Evolutionary conservation across 441 rosid genomes (phyloP), one percentile per base, ranked within the genome.

Genomic region (Capsella rubella): DNA sequence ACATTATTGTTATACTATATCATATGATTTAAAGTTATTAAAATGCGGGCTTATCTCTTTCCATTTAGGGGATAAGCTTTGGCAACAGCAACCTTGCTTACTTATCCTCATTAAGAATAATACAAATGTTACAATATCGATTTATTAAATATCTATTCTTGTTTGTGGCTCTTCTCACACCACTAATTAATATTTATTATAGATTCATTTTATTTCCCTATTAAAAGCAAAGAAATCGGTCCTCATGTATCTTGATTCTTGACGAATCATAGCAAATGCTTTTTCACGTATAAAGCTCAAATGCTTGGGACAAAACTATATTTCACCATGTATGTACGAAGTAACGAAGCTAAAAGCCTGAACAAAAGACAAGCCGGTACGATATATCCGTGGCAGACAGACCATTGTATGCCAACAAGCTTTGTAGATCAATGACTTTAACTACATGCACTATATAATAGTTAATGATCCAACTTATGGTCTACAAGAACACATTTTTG

Each of bases 31-130:
- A 69, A 62, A 34, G 56, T 27, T 53, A 45, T 45, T 0, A 76
- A 76, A 76, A 50, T 75, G 79, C 69, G 74, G 50, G 75, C 71
- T 76, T 76, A 76, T 69, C 75, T 69, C 45, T 70, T 71, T 70
- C 76, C 76, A 70, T 71, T 76, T 71, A 64, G 45, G 45, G 80
- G 80, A 77, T 77, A 77, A 77, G 80, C 76, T 71, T 71, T 32
- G 72, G 62, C 50, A 65, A 77, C 35, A 58, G 35, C 63, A 65
- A 71, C 8, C 34, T 69, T n/a, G 52, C 53, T 63, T 76, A 54
- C n/a, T 71, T 71, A 70, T 77, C 72, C 76, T 71, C 18, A 77
- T 71, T 71, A 70, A 76, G 80, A 47, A 70, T 54, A 69, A 69
- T 69, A 31, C 71, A 54, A 15, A 54, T 50, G 66, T 70, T 69